These are phyloP conservation scores for Senna tora DNA, from an alignment of 306 rosid genomes.

Conservation along the genomic window DNA sequence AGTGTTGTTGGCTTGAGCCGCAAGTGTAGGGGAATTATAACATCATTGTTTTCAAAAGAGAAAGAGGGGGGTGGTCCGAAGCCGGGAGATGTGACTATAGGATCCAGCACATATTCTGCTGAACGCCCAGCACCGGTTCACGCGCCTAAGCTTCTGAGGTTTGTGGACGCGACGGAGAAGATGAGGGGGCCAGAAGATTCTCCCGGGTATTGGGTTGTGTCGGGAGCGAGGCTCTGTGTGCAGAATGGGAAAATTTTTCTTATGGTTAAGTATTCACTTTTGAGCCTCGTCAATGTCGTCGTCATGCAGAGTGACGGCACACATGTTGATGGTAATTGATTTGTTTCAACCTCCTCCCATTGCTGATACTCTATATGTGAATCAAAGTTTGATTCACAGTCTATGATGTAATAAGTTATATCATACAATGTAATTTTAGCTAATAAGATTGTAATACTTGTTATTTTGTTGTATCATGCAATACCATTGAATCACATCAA, in stretches of 20 bases:
- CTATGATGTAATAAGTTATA: no score
- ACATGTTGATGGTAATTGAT: neutral
- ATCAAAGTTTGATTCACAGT: no score
- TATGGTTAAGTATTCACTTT: slow-evolving; percentile 59
- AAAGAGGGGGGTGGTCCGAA: slow-evolving; percentile 40
- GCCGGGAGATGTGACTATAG: slow-evolving; percentile 43
- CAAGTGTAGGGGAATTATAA: slow-evolving; percentile 27
- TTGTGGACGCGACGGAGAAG: slow-evolving; percentile 59
- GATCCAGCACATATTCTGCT: slow-evolving; percentile 44
- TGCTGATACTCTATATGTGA: no score
- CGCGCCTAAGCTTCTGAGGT: slow-evolving; percentile 54
- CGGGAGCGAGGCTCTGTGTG: slow-evolving; percentile 57
- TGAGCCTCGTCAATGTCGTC: no score
- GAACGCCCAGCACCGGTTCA: slow-evolving; percentile 40
- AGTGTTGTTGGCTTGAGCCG: slow-evolving; percentile 11
- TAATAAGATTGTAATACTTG: no score
- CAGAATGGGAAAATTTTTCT: slow-evolving; percentile 54
- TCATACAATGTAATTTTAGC: no score
- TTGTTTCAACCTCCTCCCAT: neutral
- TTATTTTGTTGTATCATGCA: no score
- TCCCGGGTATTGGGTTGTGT: slow-evolving; percentile 75
- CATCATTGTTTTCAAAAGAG: slow-evolving; percentile 34
- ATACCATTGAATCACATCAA: no score
- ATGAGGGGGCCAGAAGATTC: slow-evolving; percentile 56
- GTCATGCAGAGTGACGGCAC: no score